Evolutionary conservation across 176 grass and related monocot species (phyloP).

Genomic region (Ensete ventricosum): DNA sequence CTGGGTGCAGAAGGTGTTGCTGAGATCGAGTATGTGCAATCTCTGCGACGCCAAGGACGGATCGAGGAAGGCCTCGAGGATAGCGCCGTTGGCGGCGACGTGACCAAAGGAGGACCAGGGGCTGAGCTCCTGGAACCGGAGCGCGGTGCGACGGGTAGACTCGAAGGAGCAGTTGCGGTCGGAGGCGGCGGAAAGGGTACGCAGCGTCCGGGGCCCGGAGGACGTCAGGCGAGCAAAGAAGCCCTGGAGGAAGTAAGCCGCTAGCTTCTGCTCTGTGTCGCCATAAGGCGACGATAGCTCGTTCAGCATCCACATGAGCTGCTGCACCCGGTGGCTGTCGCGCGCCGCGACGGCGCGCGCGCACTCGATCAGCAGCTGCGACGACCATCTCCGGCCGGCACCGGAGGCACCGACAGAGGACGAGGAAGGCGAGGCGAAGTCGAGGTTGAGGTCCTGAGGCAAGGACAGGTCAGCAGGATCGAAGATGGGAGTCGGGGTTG

Average conservation of each 20-base stretch:
- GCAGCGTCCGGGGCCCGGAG: slow-evolving; percentile 72
- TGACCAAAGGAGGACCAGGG: slow-evolving; percentile 96
- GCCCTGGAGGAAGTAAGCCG: slow-evolving; percentile 84
- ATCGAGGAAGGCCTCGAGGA: slow-evolving; percentile 92
- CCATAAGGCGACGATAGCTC: slow-evolving; percentile 94
- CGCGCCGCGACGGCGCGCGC: slow-evolving; percentile 67
- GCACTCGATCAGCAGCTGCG: slow-evolving; percentile 78
- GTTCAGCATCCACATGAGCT: slow-evolving; percentile 99
- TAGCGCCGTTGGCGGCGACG: slow-evolving; percentile 92
- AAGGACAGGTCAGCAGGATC: slow-evolving; percentile 75
- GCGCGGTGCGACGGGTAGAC: slow-evolving; percentile 76
- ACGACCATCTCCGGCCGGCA: slow-evolving; percentile 46
- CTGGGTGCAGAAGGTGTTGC: slow-evolving; percentile 99
- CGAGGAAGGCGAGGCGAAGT: slow-evolving; percentile 62
- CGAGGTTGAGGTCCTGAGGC: slow-evolving; percentile 89
- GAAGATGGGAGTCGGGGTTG: slow-evolving; percentile 62
- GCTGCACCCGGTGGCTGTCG: slow-evolving; percentile 87
- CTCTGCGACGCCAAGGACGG: slow-evolving; percentile 37
- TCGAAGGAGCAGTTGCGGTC: slow-evolving; percentile 93
- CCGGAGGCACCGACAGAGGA: slow-evolving; percentile 33
- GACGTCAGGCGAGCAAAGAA: slow-evolving; percentile 80
- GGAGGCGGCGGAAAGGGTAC: slow-evolving; percentile 66
- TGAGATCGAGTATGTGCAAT: slow-evolving; percentile 95
- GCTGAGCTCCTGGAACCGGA: slow-evolving; percentile 94
- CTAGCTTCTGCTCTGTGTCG: slow-evolving; percentile 90